A percentile compares a stretch with the other conserved stretches of the same genome.
These are phyloP conservation scores for Primulina huaijiensis DNA, from an alignment of 257 asterid species.

Conservation along the genomic window DNA sequence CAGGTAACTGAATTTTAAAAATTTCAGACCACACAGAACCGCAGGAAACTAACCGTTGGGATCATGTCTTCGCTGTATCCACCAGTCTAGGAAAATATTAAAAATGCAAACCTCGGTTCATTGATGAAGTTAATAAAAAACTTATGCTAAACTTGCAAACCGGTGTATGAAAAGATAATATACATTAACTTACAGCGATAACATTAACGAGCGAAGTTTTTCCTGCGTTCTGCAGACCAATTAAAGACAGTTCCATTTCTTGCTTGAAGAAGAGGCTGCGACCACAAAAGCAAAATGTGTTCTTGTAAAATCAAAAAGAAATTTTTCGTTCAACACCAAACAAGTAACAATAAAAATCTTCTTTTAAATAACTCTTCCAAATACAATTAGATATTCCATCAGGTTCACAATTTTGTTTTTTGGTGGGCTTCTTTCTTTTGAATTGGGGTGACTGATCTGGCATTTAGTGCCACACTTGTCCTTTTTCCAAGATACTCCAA, in stretches of 20 bases:
- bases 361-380: background rate
- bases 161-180: constrained; percentile 1
- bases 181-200: constrained; percentile 71
- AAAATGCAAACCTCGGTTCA: background rate
- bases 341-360: background rate
- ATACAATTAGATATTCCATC: background rate
- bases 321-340: constrained; percentile 2
- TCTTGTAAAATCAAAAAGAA: constrained; percentile 6
- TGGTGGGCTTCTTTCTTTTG: background rate
- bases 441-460: background rate
- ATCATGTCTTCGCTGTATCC: constrained; percentile 99
- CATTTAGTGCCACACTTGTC: background rate
- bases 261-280: constrained; percentile 96
- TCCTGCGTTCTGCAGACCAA: constrained; percentile 99
- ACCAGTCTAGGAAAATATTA: constrained; percentile 62
- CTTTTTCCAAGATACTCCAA: background rate
- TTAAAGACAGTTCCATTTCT: constrained; percentile 98
- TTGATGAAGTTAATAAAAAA: background rate
- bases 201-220: constrained; percentile 96
- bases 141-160: background rate
- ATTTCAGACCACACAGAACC: constrained; percentile 2
- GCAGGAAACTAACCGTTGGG: constrained; percentile 76
- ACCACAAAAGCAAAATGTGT: constrained; percentile 13
- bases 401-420: no score
- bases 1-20: constrained; percentile 12